Base-by-base conservation (phyloP, 176 grass and related monocot species). In the Leersia perrieri region DNA sequence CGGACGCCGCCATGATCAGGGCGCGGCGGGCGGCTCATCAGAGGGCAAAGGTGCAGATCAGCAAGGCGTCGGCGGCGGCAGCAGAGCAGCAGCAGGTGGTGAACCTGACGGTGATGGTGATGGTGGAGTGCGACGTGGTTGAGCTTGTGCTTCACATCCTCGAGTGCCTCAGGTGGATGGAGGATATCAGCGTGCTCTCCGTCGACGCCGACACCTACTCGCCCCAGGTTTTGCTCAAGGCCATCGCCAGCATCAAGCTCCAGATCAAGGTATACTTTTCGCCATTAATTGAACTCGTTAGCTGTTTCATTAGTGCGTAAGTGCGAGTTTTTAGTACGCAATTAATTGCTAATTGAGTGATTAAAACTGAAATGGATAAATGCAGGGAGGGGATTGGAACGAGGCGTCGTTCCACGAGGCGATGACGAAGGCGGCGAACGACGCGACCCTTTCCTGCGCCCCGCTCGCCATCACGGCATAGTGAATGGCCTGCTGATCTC, bases 161-260 rank as follows among this genome's bases (percentile, higher is more conserved):
- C 6, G 93, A 91, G 63, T 34, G 79, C 78, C 83, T 99, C 72
- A 81, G 80, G 23, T 84, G 77, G 84, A 89, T 93, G 82, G 49
- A 40, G 33, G 72, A 53, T 6, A 34, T 90, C 32, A 80, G 60
- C 73, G 80, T 99, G 25, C 67, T 83, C 22, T 91, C 96, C 11
- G 90, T 99, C 15, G 89, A 99, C 80, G 89, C 92, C 11, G 84
- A 91, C 77, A 87, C 93, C 7, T 95, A 84, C 81, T 90, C 88
- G 34, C 89, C 87, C n/a, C 78, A 80, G 79, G 80, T 93, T 73
- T 63, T 90, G 28, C 63, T 91, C 75, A 89, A 91, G 79, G 90
- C 92, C 57, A 86, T 83, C 73, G 93, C 91, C 53, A 85, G 78
- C 82, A 83, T 99, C 71, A 95, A 91, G 81, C 84, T 99, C 25